Conservation (phyloP, 176 grass and related monocot species). For the Oryza coarctata region DNA sequence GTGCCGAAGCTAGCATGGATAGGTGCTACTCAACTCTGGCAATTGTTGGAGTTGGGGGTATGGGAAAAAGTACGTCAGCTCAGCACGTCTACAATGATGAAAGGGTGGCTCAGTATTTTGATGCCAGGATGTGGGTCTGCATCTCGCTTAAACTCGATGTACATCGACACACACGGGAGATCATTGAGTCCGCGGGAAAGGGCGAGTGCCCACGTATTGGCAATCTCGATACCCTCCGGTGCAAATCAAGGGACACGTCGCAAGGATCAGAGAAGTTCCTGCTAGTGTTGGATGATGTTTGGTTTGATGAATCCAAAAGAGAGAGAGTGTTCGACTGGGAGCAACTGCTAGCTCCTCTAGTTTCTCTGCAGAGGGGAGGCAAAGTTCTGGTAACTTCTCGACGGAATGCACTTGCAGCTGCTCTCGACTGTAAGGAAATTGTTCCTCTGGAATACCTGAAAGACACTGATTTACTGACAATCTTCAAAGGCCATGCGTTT, state of each 20-base stretch:
- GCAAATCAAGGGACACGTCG: not conserved
- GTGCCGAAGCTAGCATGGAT: no score
- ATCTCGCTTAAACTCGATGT: conserved; percentile 25
- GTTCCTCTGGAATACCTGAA: not conserved
- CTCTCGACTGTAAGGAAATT: not conserved
- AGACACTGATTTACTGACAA: not conserved
- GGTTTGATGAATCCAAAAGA: not conserved
- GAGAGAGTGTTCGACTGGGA: not conserved
- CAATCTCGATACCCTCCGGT: conserved; percentile 21
- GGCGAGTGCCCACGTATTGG: not conserved
- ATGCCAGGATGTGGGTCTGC: conserved; percentile 32
- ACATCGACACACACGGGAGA: not conserved
- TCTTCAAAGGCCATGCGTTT: conserved; percentile 23
- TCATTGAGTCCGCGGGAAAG: conserved; percentile 2
- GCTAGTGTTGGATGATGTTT: conserved; percentile 10
- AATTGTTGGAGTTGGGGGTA: not conserved
- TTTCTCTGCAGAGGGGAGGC: not conserved
- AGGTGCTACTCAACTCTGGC: conserved; percentile 6
- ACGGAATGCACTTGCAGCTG: not conserved
- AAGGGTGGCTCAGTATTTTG: not conserved
- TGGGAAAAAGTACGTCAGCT: conserved; percentile 1
- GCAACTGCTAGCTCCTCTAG: not conserved
- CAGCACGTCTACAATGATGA: conserved; percentile 1
- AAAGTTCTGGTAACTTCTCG: conserved; percentile 26
- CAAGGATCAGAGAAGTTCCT: not conserved